Conservation (phyloP, 2,329 filamentous ascomycete species). For the Aspergillus candidus region DNA sequence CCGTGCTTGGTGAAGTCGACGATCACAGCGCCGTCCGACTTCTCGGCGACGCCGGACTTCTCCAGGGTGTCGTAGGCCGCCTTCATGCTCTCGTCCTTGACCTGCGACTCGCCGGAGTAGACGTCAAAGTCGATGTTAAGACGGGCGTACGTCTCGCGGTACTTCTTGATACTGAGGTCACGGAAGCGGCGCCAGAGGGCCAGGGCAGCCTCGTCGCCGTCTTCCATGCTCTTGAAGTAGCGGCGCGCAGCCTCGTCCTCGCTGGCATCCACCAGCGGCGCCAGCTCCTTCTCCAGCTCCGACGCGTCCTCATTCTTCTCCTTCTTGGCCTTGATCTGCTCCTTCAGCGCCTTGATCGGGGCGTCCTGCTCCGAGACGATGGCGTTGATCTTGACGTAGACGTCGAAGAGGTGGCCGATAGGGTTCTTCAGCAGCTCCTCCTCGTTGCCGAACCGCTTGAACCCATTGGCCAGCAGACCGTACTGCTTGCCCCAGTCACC, state of each 20-base stretch:
- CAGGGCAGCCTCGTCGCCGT: conserved; percentile 54
- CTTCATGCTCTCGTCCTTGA: conserved; percentile 57
- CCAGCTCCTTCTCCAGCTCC: conserved; percentile 45
- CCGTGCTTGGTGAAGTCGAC: conserved; percentile 65
- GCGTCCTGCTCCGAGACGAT: conserved; percentile 52
- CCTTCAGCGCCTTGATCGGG: conserved; percentile 50
- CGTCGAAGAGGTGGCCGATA: conserved; percentile 60
- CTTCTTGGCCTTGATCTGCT: conserved; percentile 43
- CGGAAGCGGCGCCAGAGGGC: conserved; percentile 59
- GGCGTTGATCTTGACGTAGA: conserved; percentile 59
- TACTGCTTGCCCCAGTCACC: conserved; percentile 67
- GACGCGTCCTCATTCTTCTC: conserved; percentile 45
- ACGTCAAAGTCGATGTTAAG: conserved; percentile 61
- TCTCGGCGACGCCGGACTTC: conserved; percentile 56
- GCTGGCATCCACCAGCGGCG: conserved; percentile 45
- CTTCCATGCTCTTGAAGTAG: conserved; percentile 64
- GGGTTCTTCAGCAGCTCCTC: conserved; percentile 55
- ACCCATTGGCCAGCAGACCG: conserved; percentile 58
- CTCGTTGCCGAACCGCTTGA: conserved; percentile 56
- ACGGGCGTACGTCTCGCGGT: conserved; percentile 58
- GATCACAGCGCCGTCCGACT: conserved; percentile 60
- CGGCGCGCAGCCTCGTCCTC: conserved; percentile 56
- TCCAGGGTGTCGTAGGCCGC: conserved; percentile 54
- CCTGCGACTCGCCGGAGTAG: conserved; percentile 64
- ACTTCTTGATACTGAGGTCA: conserved; percentile 58